Conservation (phyloP, 768 basidiomycete genomes). For the Lactifluus piperatus region DNA sequence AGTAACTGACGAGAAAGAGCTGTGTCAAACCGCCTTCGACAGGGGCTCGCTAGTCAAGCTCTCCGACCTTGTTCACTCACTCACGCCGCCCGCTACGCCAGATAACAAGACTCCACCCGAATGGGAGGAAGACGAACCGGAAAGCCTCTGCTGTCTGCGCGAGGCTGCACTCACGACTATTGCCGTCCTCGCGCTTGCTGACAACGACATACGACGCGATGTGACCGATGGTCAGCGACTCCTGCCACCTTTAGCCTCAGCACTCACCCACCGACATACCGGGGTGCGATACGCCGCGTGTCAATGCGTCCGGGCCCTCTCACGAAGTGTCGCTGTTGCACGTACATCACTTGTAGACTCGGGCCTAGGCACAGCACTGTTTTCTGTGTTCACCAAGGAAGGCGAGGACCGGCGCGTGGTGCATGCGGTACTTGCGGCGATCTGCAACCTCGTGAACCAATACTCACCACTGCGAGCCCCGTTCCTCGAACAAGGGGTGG, state of each 20-base stretch:
- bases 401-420: slow-evolving; percentile 66
- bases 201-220: slow-evolving; percentile 61
- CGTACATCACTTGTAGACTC: slow-evolving; percentile 81
- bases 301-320: slow-evolving; percentile 75
- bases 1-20: slow-evolving; percentile 56
- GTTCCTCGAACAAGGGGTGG: slow-evolving; percentile 58
- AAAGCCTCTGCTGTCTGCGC: slow-evolving; percentile 46
- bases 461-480: slow-evolving; percentile 76
- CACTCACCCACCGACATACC: slow-evolving; percentile 51
- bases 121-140: slow-evolving; percentile 66
- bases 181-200: slow-evolving; percentile 62
- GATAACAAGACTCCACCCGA: slow-evolving; percentile 33
- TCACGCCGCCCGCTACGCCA: slow-evolving; percentile 37
- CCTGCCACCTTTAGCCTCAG: slow-evolving; percentile 43
- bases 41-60: slow-evolving; percentile 55
- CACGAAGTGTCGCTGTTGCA: slow-evolving; percentile 69
- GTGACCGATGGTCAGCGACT: slow-evolving; percentile 54
- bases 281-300: slow-evolving; percentile 83
- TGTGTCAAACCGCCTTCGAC: slow-evolving; percentile 65
- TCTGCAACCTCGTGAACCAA: slow-evolving; percentile 82
- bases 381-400: slow-evolving; percentile 44
- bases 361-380: slow-evolving; percentile 65
- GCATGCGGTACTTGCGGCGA: slow-evolving; percentile 58
- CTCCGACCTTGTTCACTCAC: slow-evolving; percentile 39
- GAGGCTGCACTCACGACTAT: slow-evolving; percentile 71